Conservation (phyloP, 1,284 basidiomycete species). For the Cutaneotrichosporon arboriforme region DNA sequence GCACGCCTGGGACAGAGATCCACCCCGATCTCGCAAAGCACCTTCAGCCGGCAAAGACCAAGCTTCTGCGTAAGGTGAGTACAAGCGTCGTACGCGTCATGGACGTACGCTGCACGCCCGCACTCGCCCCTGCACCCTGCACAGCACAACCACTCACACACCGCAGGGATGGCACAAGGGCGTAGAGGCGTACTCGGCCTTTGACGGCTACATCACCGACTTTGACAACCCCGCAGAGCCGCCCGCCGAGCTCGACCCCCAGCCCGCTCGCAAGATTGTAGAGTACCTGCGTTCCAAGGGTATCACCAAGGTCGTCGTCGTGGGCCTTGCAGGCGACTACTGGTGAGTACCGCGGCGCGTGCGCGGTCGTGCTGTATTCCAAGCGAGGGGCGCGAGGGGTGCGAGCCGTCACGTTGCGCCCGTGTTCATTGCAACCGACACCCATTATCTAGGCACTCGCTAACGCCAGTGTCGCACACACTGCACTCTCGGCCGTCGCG, state of each 20-base stretch:
- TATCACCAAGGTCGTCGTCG: slow-evolving; percentile 53
- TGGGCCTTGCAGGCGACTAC: slow-evolving; percentile 60
- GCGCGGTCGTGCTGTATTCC: too few species aligned
- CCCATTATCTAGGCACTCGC: not conserved
- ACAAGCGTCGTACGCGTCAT: too few species aligned
- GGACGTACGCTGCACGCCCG: too few species aligned
- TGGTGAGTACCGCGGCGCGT: slow-evolving; percentile 48
- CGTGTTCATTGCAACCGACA: too few species aligned
- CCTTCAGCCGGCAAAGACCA: slow-evolving; percentile 25
- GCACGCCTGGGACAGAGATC: slow-evolving; percentile 36
- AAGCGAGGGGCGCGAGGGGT: too few species aligned
- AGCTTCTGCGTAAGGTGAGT: slow-evolving; percentile 39
- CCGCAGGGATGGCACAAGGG: slow-evolving; percentile 44
- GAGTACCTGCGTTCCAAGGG: slow-evolving; percentile 42
- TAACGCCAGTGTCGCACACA: slow-evolving; percentile 19
- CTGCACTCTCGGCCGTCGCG: slow-evolving; percentile 25
- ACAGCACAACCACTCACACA: not conserved
- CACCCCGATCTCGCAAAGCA: slow-evolving; percentile 20
- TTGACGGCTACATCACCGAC: slow-evolving; percentile 42
- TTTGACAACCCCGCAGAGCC: slow-evolving; percentile 17
- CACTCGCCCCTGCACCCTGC: not conserved
- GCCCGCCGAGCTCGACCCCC: slow-evolving; percentile 15
- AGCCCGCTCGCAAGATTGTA: slow-evolving; percentile 40
- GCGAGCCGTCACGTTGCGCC: not conserved
- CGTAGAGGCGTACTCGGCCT: slow-evolving; percentile 58